Conservation (phyloP, 1,139 yeast species). For the Arxiozyma slooffiae region DNA sequence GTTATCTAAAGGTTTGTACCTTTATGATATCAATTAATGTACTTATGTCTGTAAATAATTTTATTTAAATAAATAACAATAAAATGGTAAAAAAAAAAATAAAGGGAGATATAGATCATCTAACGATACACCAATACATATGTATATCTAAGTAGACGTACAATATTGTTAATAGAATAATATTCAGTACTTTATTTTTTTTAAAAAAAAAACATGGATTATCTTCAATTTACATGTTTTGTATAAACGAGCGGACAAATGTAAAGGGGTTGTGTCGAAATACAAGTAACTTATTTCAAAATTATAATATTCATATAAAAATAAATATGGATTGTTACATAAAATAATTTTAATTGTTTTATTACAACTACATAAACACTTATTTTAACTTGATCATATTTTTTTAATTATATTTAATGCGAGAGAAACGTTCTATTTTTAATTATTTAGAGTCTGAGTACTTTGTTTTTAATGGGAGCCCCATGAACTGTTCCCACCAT, state of each 20-base stretch:
- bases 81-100: no score
- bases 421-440: not conserved
- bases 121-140: not conserved
- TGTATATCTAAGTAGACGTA: no score
- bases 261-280: no score
- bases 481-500: slow-evolving; percentile 26
- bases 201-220: not conserved
- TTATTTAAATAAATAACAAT: not conserved
- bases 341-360: not conserved
- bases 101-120: no score
- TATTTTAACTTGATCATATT: not conserved
- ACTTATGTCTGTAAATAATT: not conserved
- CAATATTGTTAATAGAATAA: slow-evolving; percentile 2
- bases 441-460: not conserved
- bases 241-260: no score
- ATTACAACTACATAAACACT: not conserved
- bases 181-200: not conserved
- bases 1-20: slow-evolving; percentile 28
- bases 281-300: not conserved
- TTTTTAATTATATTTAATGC: not conserved
- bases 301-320: not conserved
- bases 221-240: not conserved
- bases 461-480: slow-evolving; percentile 1
- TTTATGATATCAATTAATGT: not conserved
- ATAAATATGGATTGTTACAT: no score